Evolutionary conservation across 345 rosid genomes (phyloP).

Genomic region (Aethionema arabicum): DNA sequence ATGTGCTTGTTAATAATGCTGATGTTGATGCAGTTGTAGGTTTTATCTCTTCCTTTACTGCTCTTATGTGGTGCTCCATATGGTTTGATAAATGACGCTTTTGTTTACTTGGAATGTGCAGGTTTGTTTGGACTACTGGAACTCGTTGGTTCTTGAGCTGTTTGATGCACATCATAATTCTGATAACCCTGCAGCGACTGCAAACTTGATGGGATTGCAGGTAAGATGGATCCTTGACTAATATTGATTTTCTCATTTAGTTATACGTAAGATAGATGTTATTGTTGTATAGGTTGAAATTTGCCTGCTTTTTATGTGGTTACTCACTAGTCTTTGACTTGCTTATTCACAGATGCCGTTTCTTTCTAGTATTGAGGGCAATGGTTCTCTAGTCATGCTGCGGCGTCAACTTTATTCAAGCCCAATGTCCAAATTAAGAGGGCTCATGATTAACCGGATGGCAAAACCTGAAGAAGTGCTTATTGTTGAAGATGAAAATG

Average conservation of each 20-base stretch:
- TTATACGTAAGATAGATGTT: neutral
- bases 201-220: conserved; percentile 79
- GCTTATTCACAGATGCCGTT: conserved; percentile 58
- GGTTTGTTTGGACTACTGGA: conserved; percentile 99
- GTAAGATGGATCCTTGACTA: conserved; percentile 40
- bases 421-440: conserved; percentile 87
- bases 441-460: conserved; percentile 97
- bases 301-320: conserved; percentile 24
- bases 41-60: neutral
- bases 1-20: conserved; percentile 1
- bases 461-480: conserved; percentile 99
- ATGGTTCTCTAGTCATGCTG: conserved; percentile 72
- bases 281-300: conserved; percentile 10
- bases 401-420: conserved; percentile 85
- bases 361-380: conserved; percentile 73
- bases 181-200: conserved; percentile 75
- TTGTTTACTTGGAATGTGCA: conserved; percentile 36
- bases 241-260: neutral
- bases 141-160: conserved; percentile 82
- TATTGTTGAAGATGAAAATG: conserved; percentile 99
- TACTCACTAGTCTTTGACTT: conserved; percentile 24
- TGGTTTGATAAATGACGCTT: conserved; percentile 15
- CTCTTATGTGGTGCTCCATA: conserved; percentile 9
- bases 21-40: conserved; percentile 4
- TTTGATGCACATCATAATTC: conserved; percentile 80